Base-by-base conservation (phyloP, 2,329 filamentous ascomycete genomes). In the Tolypocladium capitatum region DNA sequence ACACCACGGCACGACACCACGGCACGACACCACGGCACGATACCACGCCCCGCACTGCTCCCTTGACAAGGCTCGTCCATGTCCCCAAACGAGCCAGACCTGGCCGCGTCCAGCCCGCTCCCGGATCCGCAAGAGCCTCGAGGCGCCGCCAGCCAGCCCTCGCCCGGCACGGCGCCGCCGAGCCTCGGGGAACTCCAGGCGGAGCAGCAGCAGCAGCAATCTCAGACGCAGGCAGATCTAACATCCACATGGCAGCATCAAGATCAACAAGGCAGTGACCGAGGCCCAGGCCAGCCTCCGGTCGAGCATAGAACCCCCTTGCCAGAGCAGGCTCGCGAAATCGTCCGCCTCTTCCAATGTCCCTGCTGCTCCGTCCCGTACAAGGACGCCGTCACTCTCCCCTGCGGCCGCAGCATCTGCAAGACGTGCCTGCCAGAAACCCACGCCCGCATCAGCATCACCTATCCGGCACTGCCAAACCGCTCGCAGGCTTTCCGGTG, bases 341-440 rank as follows among this genome's bases (percentile, higher is more conserved):
- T 66, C 18, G 58, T 94, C 51, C 81, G 82, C 40, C 69, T 92
- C 36, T 74, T 92, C 46, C 87, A 94, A 66, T 96, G 90, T 61
- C 75, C 75, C 11, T 68, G 76, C 52, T 95, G 90, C 63, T 86
- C 82, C 4, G 70, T 69, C 40, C 82, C 84, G 1, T 69, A 92
- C 30, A 71, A 67, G 42, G 72, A 78, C 9, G 86, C 89, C 5
- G 73, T 88, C 48, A 85, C 85, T 0, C 69, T 95, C 5, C 88
- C 89, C 5, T 96, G 90, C 61, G 88, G 89, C 28, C 79, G 83
- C 58, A 83, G 82, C 11, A 65, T 94, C 11, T 96, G 90, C 67
- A 80, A 76, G 57, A 63, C 64, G 45, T 96, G 90, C 63, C 66
- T 94, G 2, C 89, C 89, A 1, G 66, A 76, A 43, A 67, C 80